These are phyloP conservation scores for Gossypium aridum DNA, from an alignment of 441 rosid species.

Conservation along the genomic window DNA sequence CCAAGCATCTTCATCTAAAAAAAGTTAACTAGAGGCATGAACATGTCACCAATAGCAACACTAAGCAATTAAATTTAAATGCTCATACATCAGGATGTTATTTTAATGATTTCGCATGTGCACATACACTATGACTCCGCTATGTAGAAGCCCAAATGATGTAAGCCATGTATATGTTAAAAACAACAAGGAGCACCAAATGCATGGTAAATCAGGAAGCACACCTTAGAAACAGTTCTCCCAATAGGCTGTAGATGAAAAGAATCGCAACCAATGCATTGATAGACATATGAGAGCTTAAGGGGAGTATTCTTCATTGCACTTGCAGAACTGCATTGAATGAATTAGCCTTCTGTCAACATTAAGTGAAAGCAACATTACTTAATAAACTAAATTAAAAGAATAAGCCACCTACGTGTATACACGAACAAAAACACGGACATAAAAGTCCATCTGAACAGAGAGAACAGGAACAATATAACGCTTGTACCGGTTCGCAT, in stretches of 20 bases:
- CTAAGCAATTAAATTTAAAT: background rate
- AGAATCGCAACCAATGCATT: constrained; percentile 94
- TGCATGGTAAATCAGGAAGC: constrained; percentile 3
- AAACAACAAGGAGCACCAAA: constrained; percentile 1
- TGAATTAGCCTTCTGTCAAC: constrained; percentile 7
- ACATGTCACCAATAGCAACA: background rate
- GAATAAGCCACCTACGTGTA: constrained; percentile 58
- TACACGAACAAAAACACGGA: constrained; percentile 90
- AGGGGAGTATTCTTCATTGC: constrained; percentile 98
- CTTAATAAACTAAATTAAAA: constrained; percentile 7
- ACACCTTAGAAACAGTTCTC: constrained; percentile 79
- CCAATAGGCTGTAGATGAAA: constrained; percentile 93
- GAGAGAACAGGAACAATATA: constrained; percentile 94
- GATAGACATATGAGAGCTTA: constrained; percentile 93
- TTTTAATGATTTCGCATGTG: background rate
- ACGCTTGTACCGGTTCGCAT: constrained; percentile 94
- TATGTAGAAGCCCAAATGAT: background rate
- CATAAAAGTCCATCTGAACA: constrained; percentile 90
- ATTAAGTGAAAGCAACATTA: constrained; percentile 10
- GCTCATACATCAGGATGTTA: background rate
- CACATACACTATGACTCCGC: background rate
- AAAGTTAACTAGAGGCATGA: background rate
- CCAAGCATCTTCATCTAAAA: background rate
- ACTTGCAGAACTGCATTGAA: constrained; percentile 81
- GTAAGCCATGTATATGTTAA: background rate